Conservation (phyloP, 2,329 filamentous ascomycete species). For the Davidsoniella australis region DNA sequence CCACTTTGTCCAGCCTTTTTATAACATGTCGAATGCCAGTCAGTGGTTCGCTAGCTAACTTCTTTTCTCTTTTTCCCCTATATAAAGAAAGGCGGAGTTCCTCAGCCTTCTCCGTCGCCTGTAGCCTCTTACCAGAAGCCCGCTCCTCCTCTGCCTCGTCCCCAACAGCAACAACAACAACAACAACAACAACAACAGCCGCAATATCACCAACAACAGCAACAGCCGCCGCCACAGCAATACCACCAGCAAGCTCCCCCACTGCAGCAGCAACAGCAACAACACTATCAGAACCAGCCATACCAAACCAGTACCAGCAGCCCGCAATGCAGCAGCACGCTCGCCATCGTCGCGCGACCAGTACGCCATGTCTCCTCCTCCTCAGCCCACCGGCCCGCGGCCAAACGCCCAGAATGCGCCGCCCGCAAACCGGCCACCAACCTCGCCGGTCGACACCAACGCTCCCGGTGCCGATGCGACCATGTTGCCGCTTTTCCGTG, state of each 20-base stretch:
- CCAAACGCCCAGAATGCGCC: constrained; percentile 31
- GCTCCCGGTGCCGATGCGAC: constrained; percentile 44
- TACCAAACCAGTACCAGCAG: constrained; percentile 4
- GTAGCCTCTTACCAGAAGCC: constrained; percentile 12
- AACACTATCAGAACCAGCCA: constrained; percentile 8
- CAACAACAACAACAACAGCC: constrained; percentile 4
- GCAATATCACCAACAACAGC: constrained; percentile 17
- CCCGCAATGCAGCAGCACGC: constrained; percentile 7
- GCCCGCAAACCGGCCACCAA: constrained; percentile 44
- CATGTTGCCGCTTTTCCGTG: constrained; percentile 70
- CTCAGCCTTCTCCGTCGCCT: constrained; percentile 10
- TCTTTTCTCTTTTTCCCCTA: not conserved
- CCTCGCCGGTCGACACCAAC: constrained; percentile 36
- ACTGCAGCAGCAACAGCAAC: constrained; percentile 14
- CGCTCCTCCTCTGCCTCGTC: constrained; percentile 24
- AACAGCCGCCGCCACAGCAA: constrained; percentile 6
- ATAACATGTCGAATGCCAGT: not conserved
- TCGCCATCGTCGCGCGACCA: constrained; percentile 16
- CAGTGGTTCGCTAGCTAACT: constrained; percentile 1
- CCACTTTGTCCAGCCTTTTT: not conserved
- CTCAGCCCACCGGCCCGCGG: constrained; percentile 25
- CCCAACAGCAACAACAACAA: constrained; percentile 16
- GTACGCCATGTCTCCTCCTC: constrained; percentile 34
- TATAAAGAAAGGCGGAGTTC: constrained; percentile 15
- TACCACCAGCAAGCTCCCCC: constrained; percentile 19